phyloP scores from a whole-genome alignment of 768 basidiomycete genomes.

The Cantharellus anzutake region DNA sequence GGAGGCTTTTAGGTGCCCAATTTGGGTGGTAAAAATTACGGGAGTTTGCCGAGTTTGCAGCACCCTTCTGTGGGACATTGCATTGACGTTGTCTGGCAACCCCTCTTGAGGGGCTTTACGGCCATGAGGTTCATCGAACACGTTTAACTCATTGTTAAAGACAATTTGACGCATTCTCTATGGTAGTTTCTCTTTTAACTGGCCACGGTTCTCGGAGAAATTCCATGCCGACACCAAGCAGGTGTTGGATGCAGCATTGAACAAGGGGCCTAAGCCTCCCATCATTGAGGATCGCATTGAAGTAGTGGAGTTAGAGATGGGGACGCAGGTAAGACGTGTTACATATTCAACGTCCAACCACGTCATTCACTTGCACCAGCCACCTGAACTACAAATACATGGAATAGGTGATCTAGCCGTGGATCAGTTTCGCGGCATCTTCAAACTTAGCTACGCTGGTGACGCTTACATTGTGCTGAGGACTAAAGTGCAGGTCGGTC shows the following conservation, averaged over 20 bases:
- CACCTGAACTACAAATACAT: constrained; percentile 90
- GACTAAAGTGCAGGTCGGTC: constrained; percentile 77
- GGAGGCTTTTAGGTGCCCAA: too few species aligned
- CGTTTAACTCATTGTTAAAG: too few species aligned
- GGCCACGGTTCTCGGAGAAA: constrained; percentile 92
- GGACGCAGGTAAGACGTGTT: constrained; percentile 48
- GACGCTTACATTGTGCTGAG: constrained; percentile 76
- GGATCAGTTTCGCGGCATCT: constrained; percentile 94
- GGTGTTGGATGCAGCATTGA: constrained; percentile 92
- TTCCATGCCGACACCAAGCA: constrained; percentile 92
- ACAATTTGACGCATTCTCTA: constrained; percentile 12
- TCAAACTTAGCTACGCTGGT: constrained; percentile 83
- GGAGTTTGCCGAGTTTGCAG: too few species aligned
- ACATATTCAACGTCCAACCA: background rate
- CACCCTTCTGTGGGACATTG: too few species aligned
- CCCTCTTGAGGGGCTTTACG: too few species aligned
- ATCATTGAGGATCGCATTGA: constrained; percentile 96
- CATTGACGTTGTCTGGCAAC: too few species aligned
- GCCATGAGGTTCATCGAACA: too few species aligned
- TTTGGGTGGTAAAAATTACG: too few species aligned
- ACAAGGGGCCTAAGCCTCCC: constrained; percentile 93
- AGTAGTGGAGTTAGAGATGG: constrained; percentile 98
- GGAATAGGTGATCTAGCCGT: constrained; percentile 93
- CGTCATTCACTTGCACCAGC: constrained; percentile 26
- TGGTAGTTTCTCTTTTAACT: constrained; percentile 47